Conservation (phyloP, 2,329 filamentous ascomycete species). For the Aspergillus vadensis region DNA sequence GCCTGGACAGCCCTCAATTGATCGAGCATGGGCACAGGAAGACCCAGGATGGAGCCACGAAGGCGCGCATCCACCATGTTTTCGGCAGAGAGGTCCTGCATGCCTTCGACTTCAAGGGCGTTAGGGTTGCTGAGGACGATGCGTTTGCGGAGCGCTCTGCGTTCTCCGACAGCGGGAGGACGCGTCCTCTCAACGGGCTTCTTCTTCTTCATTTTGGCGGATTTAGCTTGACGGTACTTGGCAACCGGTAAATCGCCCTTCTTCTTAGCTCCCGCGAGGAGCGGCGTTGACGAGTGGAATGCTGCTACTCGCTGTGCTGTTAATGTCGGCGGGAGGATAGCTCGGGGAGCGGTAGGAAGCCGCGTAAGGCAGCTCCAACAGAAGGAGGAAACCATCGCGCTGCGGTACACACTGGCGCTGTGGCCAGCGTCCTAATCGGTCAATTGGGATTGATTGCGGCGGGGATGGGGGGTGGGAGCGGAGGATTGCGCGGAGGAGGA, state of each 20-base stretch:
- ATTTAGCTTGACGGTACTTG: constrained; percentile 43
- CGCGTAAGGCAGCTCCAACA: constrained; percentile 62
- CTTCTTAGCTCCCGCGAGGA: constrained; percentile 52
- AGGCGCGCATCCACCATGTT: constrained; percentile 58
- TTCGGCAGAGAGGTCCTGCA: constrained; percentile 62
- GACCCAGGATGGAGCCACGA: constrained; percentile 66
- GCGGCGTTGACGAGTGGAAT: constrained; percentile 50
- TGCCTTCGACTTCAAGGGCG: constrained; percentile 72
- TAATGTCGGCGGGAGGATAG: constrained; percentile 43
- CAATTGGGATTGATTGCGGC: constrained; percentile 23
- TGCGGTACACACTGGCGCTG: constrained; percentile 33
- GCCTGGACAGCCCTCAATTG: constrained; percentile 80
- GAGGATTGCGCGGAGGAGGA: constrained; percentile 19
- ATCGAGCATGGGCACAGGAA: constrained; percentile 73
- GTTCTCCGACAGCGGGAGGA: constrained; percentile 72
- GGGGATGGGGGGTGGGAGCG: constrained; percentile 17
- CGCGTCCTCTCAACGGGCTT: constrained; percentile 48
- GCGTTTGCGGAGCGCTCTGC: constrained; percentile 82
- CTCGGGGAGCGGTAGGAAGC: constrained; percentile 45
- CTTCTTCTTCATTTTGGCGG: constrained; percentile 51
- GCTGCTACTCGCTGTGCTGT: constrained; percentile 49
- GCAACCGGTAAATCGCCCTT: constrained; percentile 22
- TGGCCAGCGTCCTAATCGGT: constrained; percentile 32
- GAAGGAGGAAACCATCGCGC: constrained; percentile 58
- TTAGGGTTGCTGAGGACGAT: constrained; percentile 94